Evolutionary conservation across 345 rosid species (phyloP).

Genomic region (Durio zibethinus): DNA sequence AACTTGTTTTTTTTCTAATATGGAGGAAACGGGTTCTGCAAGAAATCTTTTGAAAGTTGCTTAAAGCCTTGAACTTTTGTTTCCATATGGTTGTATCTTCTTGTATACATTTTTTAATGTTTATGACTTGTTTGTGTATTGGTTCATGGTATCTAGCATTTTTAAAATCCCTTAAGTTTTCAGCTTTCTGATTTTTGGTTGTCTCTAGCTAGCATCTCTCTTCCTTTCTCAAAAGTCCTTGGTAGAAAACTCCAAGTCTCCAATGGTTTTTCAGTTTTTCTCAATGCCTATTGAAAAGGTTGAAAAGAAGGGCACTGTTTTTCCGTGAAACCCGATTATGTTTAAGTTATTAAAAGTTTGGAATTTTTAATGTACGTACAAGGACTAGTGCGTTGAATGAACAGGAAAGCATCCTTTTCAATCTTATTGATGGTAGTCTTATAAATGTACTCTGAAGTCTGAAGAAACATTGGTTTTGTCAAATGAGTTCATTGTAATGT

Average conservation of each 20-base stretch:
- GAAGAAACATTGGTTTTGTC: slow-evolving; percentile 16
- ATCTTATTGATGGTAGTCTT: not conserved
- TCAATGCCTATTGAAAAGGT: slow-evolving; percentile 3
- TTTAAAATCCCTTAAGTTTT: not conserved
- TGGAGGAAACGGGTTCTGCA: slow-evolving; percentile 8
- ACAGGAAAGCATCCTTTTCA: slow-evolving; percentile 5
- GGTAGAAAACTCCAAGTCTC: not conserved
- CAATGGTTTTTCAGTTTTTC: slow-evolving; percentile 2
- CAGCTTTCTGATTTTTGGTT: slow-evolving; percentile 1
- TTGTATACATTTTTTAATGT: not conserved
- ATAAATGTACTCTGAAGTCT: slow-evolving; percentile 12
- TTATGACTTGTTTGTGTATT: slow-evolving; percentile 18
- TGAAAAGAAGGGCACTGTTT: not conserved
- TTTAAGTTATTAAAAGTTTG: not conserved
- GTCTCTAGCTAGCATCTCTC: slow-evolving; percentile 7
- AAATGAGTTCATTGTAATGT: slow-evolving; percentile 9
- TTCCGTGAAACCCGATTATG: not conserved
- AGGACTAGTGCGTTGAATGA: slow-evolving; percentile 9
- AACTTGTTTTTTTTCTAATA: not conserved
- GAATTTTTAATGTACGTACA: slow-evolving; percentile 3
- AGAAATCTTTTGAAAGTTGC: slow-evolving; percentile 1
- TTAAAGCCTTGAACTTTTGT: slow-evolving; percentile 4
- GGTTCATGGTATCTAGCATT: slow-evolving; percentile 15
- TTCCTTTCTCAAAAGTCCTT: not conserved
- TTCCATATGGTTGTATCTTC: slow-evolving; percentile 5